Evolutionary conservation across 768 basidiomycete species (phyloP), one percentile per base, ranked within the genome.

Genomic region (Serendipita sp.): DNA sequence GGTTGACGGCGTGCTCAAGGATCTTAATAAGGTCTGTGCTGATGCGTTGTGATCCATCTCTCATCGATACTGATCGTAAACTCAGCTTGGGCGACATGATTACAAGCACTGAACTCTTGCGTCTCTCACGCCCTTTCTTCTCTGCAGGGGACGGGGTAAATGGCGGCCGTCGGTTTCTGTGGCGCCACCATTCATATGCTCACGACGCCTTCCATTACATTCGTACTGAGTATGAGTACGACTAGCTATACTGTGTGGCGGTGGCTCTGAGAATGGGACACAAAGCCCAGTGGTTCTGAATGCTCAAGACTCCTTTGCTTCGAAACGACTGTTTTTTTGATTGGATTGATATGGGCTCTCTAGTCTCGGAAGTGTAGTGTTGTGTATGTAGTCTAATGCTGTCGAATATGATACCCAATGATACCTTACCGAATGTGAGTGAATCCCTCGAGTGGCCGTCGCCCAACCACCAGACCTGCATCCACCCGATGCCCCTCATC

Each of bases 1-100:
- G 55, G 34, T 34, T 31, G 55, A 31, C 34, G 29, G 55, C 8
- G 55, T 60, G 8, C 27, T 60, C 18, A 60, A 60, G 33, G 55
- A 60, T n/a, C 33, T 60, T 23, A 34, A 60, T 27, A 60, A 60
- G 55, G 55, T 60, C 27, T 34, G 55, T 36, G 23, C 55, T 60
- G 33, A n/a, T 31, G 36, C 55, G 55, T 23, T 37, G 27, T 37
- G 27, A 34, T 60, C 34, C 31, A 40, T 13, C 40, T 40, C 40
- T 40, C 40, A 40, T 40, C 40, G 40, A 40, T 40, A 37, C 55
- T 36, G 55, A 29, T 60, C 33, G 55, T 33, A 8, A 23, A 29
- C 23, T 27, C 36, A 60, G 55, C 34, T 60, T 23, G 55, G 55
- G 8, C 27, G 55, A 34, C 55, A 60, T 18, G 36, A 37, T 8